A percentile compares a stretch with the other conserved stretches of the same genome.
phyloP scores from a whole-genome alignment of 2,329 filamentous ascomycete species.

The Talaromyces pinophilus region DNA sequence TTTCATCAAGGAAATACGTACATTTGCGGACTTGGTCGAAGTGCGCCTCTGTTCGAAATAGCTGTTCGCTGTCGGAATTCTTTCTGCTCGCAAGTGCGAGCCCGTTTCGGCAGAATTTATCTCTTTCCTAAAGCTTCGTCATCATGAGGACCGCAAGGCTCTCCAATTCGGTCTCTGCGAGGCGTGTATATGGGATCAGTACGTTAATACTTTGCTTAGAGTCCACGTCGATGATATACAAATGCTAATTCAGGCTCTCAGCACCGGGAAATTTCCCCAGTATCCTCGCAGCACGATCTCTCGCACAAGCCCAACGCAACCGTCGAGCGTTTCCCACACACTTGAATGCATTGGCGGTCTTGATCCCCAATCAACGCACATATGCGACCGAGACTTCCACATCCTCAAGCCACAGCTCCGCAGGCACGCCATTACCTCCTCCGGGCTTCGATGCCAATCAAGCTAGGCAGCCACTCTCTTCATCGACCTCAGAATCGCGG shows the following conservation, averaged over 20 bases:
- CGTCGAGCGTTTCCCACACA: slow-evolving; percentile 50
- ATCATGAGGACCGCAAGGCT: slow-evolving; percentile 24
- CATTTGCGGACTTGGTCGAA: not conserved
- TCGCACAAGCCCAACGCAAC: slow-evolving; percentile 37
- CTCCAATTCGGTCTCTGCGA: slow-evolving; percentile 17
- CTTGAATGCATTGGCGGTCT: slow-evolving; percentile 59
- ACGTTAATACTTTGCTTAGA: not conserved
- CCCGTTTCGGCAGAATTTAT: slow-evolving; percentile 16
- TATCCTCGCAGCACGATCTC: slow-evolving; percentile 35
- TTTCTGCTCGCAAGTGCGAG: slow-evolving; percentile 18
- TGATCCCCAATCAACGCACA: slow-evolving; percentile 53
- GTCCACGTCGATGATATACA: not conserved
- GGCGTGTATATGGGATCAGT: slow-evolving; percentile 22
- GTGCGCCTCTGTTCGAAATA: not conserved
- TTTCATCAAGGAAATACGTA: not conserved
- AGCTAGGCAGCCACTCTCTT: slow-evolving; percentile 80
- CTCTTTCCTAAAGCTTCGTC: slow-evolving; percentile 13
- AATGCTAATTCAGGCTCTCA: slow-evolving; percentile 23
- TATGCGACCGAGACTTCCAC: slow-evolving; percentile 61
- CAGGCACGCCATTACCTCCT: slow-evolving; percentile 64
- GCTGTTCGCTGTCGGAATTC: not conserved
- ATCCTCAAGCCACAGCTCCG: slow-evolving; percentile 40
- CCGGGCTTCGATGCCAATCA: slow-evolving; percentile 89
- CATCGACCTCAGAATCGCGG: slow-evolving; percentile 41
- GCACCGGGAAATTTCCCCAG: slow-evolving; percentile 37